Conservation (phyloP, 306 rosid genomes). For the Lathyrus tuberosus region DNA sequence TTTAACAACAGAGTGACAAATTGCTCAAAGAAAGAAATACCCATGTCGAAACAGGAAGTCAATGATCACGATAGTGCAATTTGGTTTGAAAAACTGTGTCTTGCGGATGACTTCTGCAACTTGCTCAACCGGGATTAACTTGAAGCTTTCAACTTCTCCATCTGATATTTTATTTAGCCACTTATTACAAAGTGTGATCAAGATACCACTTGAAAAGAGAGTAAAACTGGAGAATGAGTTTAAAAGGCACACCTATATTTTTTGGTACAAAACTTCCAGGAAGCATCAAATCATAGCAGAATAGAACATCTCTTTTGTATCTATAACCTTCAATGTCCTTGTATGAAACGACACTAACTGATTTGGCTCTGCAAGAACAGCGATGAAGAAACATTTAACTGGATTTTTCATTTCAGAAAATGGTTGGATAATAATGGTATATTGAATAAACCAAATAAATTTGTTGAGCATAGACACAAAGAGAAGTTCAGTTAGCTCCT, state of each 20-base stretch:
- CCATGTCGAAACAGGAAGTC: slow-evolving; percentile 82
- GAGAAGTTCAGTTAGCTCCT: not conserved
- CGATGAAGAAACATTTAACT: slow-evolving; percentile 17
- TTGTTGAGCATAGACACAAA: not conserved
- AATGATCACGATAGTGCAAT: slow-evolving; percentile 71
- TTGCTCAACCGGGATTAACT: slow-evolving; percentile 63
- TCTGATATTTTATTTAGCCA: slow-evolving; percentile 49
- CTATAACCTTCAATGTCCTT: slow-evolving; percentile 76
- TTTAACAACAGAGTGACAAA: not conserved
- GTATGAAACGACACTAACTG: slow-evolving; percentile 83
- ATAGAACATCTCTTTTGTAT: slow-evolving; percentile 75
- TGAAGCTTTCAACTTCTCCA: slow-evolving; percentile 93
- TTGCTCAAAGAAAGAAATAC: slow-evolving; percentile 46
- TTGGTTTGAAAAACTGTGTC: slow-evolving; percentile 71
- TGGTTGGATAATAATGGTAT: no score
- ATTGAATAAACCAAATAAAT: no score
- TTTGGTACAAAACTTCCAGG: slow-evolving; percentile 71
- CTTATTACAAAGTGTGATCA: slow-evolving; percentile 21
- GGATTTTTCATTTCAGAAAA: no score
- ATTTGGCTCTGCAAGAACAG: slow-evolving; percentile 60
- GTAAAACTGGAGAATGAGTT: slow-evolving; percentile 13
- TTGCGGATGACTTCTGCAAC: slow-evolving; percentile 71
- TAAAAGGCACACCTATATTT: slow-evolving; percentile 66
- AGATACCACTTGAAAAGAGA: slow-evolving; percentile 11
- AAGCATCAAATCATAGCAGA: slow-evolving; percentile 89